A percentile compares a stretch with the other conserved stretches of the same genome.
phyloP scores from a whole-genome alignment of 352 stramenopile species.

The Pythium guiyangense region DNA sequence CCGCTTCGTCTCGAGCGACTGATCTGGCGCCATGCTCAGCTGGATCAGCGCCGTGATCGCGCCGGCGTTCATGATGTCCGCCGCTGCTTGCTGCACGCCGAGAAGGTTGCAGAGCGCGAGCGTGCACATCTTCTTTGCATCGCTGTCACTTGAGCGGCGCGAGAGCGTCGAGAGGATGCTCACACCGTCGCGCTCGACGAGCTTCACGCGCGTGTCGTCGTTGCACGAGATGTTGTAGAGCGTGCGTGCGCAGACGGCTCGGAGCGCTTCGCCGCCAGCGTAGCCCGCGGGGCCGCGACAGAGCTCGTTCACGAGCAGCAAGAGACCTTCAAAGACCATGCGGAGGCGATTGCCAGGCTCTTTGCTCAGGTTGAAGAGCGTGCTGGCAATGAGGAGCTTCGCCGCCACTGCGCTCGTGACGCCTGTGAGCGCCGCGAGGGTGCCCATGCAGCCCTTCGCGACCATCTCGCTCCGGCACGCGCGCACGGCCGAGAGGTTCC shows the following conservation, averaged over 20 bases:
- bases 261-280: conserved; percentile 25
- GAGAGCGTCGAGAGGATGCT: conserved; percentile 49
- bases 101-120: conserved; percentile 75
- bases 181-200: conserved; percentile 67
- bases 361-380: conserved; percentile 73
- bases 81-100: conserved; percentile 63
- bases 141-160: conserved; percentile 18
- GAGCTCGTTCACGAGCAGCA: conserved; percentile 58
- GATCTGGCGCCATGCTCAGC: conserved; percentile 42
- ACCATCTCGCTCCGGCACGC: conserved; percentile 67
- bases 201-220: conserved; percentile 56
- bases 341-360: conserved; percentile 51
- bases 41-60: conserved; percentile 62
- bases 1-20: conserved; percentile 43
- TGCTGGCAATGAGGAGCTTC: conserved; percentile 49
- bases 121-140: conserved; percentile 76
- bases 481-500: conserved; percentile 62
- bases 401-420: conserved; percentile 24
- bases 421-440: conserved; percentile 41
- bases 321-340: conserved; percentile 73
- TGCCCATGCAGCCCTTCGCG: conserved; percentile 59
- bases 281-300: conserved; percentile 15
- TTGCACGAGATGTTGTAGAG: conserved; percentile 73
- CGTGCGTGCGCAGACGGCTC: conserved; percentile 42
- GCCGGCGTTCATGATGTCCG: conserved; percentile 62